Percentiles rank a stretch among this genome's conserved stretches.
phyloP scores from a whole-genome alignment of 2,329 filamentous ascomycete genomes.

The Aspergillus vadensis region DNA sequence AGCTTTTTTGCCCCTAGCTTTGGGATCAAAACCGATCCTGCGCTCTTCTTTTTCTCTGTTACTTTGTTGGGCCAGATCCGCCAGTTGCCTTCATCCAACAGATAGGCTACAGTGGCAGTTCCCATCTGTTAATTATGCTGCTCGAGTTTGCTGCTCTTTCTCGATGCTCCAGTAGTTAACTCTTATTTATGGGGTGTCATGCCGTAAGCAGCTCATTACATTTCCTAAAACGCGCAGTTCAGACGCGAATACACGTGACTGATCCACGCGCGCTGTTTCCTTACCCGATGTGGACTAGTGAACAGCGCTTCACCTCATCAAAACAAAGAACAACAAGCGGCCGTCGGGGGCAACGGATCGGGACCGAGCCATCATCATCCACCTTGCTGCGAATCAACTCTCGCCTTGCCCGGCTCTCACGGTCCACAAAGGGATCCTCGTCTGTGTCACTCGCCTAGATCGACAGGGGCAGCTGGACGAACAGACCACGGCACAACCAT shows the following conservation, averaged over 20 bases:
- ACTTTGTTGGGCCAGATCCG: no score
- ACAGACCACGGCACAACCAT: background rate
- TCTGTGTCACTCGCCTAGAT: background rate
- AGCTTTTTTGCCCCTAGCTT: no score
- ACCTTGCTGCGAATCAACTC: background rate
- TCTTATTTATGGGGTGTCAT: background rate
- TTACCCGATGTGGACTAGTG: conserved; percentile 17
- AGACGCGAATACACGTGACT: conserved; percentile 23
- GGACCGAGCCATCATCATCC: background rate
- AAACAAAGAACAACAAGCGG: conserved; percentile 20
- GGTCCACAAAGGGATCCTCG: background rate
- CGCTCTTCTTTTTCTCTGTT: no score
- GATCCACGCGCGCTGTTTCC: background rate
- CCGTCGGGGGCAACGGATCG: conserved; percentile 2
- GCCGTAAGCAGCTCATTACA: conserved; percentile 15
- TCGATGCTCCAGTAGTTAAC: no score
- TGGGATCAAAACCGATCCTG: no score
- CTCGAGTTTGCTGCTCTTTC: no score
- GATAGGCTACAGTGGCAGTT: no score
- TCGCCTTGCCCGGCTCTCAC: background rate
- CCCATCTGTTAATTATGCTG: no score
- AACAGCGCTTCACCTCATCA: conserved; percentile 21
- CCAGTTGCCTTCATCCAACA: no score
- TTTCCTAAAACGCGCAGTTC: conserved; percentile 27
- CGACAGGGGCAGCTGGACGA: background rate